Conservation (phyloP, 164 flowering plant genomes). For the Platanus orientalis region DNA sequence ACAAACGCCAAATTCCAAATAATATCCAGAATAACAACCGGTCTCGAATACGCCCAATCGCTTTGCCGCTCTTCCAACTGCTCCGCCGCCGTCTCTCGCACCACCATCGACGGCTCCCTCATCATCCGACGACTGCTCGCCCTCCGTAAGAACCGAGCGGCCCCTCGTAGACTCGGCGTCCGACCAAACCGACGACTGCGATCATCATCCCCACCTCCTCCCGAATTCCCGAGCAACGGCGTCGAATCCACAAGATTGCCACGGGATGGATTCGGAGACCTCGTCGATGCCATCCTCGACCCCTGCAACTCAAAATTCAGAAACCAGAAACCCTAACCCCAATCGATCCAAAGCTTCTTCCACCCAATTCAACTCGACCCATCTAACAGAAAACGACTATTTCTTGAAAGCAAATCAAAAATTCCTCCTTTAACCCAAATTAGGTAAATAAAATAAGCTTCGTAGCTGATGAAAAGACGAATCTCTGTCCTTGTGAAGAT, state of each 20-base stretch:
- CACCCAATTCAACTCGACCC: background rate
- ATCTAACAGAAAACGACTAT: too few species aligned
- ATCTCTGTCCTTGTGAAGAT: too few species aligned
- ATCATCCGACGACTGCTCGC: constrained; percentile 49
- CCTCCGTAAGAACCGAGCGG: constrained; percentile 43
- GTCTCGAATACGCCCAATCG: constrained; percentile 60
- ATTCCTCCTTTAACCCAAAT: too few species aligned
- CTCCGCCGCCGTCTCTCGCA: constrained; percentile 55
- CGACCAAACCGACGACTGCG: constrained; percentile 33
- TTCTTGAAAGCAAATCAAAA: too few species aligned
- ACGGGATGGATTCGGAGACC: constrained; percentile 10
- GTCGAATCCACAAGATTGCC: constrained; percentile 30
- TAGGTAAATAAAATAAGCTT: too few species aligned
- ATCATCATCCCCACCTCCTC: constrained; percentile 19
- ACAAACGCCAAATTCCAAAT: constrained; percentile 52
- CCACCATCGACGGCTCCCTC: constrained; percentile 55
- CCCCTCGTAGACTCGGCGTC: constrained; percentile 48
- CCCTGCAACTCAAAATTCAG: background rate
- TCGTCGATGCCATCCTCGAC: constrained; percentile 8
- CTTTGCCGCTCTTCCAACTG: constrained; percentile 58
- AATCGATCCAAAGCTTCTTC: constrained; percentile 14
- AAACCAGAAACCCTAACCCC: constrained; percentile 59
- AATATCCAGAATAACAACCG: constrained; percentile 49
- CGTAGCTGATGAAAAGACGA: too few species aligned
- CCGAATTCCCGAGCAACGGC: constrained; percentile 36